Conservation (phyloP, 2,329 filamentous ascomycete species). For the Fusarium ambrosium region DNA sequence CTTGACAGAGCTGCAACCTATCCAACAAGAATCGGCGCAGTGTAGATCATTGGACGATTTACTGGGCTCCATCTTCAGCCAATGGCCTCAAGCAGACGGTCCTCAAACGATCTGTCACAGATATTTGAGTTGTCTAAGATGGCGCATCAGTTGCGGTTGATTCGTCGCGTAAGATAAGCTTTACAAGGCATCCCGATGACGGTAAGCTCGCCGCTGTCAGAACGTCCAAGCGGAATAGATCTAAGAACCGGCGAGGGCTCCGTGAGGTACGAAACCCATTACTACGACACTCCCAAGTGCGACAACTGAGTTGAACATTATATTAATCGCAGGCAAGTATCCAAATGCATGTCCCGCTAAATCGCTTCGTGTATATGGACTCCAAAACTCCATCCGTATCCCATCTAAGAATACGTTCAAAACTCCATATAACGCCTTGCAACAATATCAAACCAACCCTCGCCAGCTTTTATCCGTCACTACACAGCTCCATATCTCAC, state of each 20-base stretch:
- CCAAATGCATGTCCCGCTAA: not conserved
- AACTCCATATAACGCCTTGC: slow-evolving; percentile 26
- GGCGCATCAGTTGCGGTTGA: not conserved
- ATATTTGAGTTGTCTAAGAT: not conserved
- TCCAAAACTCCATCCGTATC: slow-evolving; percentile 21
- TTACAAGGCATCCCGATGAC: not conserved
- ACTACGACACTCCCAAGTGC: not conserved
- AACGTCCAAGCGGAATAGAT: not conserved
- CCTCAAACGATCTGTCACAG: not conserved
- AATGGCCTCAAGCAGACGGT: not conserved
- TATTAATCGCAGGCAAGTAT: not conserved
- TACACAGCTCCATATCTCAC: slow-evolving; percentile 33
- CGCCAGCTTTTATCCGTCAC: not conserved
- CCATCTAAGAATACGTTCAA: not conserved
- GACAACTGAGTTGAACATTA: not conserved
- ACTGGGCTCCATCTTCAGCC: not conserved
- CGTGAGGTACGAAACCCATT: too few species aligned
- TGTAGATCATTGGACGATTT: not conserved
- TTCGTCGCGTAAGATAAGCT: not conserved
- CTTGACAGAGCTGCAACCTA: not conserved
- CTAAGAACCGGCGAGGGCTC: too few species aligned
- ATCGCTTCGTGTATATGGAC: not conserved
- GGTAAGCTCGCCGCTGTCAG: not conserved
- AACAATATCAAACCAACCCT: slow-evolving; percentile 5
- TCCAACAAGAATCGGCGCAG: not conserved